Evolutionary conservation across 2,329 filamentous ascomycete genomes (phyloP).

Genomic region (Fusarium albosuccineum): DNA sequence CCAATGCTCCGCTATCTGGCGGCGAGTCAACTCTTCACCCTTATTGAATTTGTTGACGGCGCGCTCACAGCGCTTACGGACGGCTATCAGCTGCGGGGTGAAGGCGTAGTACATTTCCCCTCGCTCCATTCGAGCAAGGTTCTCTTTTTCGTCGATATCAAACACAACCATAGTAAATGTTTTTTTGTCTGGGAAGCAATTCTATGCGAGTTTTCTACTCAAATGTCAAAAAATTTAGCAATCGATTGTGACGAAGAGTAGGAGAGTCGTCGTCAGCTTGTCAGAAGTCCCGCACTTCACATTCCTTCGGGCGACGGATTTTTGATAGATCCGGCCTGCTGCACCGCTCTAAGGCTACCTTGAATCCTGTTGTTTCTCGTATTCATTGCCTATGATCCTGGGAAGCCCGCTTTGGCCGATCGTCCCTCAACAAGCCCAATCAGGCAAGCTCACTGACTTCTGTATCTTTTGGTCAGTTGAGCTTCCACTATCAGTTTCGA

Average conservation of each 20-base stretch:
- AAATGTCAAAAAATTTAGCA: background rate
- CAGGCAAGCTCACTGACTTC: no score
- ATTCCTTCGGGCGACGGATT: no score
- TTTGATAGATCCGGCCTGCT: no score
- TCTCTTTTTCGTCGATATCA: constrained; percentile 59
- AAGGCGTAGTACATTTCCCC: constrained; percentile 84
- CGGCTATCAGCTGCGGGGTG: constrained; percentile 73
- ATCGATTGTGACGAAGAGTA: background rate
- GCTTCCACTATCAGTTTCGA: no score
- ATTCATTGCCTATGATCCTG: no score
- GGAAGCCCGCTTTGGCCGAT: no score
- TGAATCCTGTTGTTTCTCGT: no score
- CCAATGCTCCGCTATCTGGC: constrained; percentile 76
- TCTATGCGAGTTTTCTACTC: no score
- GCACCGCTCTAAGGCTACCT: no score
- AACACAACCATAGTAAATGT: constrained; percentile 24
- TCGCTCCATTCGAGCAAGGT: constrained; percentile 68
- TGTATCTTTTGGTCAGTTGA: no score
- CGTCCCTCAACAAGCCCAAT: no score
- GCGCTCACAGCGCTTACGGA: constrained; percentile 71
- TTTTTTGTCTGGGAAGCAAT: background rate
- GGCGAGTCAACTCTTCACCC: constrained; percentile 69
- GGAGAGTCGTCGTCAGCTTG: background rate
- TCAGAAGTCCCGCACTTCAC: background rate
- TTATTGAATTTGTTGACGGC: constrained; percentile 76